Percentiles rank a stretch among this genome's conserved stretches.
phyloP scores from a whole-genome alignment of 306 rosid species.

The Senna siamea region DNA sequence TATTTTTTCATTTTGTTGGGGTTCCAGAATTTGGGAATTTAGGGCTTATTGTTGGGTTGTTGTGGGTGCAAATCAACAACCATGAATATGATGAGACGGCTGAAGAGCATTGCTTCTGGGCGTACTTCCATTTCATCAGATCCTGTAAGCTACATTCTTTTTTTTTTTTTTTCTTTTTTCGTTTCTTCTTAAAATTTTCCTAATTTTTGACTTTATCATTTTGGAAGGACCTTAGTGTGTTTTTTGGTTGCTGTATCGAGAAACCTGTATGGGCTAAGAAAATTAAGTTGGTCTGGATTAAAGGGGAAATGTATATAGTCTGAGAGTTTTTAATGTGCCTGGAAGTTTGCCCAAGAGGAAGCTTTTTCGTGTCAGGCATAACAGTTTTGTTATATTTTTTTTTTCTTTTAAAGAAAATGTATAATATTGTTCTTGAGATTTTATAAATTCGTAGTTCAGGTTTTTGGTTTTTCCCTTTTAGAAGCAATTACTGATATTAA shows the following conservation, averaged over 20 bases:
- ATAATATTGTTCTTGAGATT: no score
- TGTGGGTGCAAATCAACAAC: constrained; percentile 37
- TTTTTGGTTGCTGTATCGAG: constrained; percentile 5
- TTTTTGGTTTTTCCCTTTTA: constrained; percentile 8
- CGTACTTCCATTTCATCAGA: constrained; percentile 90
- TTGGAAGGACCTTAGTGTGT: neutral
- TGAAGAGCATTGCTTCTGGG: constrained; percentile 98
- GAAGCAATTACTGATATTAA: constrained; percentile 13
- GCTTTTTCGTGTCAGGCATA: no score
- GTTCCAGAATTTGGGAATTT: constrained; percentile 31
- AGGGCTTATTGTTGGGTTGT: constrained; percentile 47
- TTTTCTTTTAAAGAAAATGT: no score
- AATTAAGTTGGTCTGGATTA: no score
- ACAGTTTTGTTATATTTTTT: neutral
- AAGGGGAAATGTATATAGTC: no score
- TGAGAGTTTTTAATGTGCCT: no score
- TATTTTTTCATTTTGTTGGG: constrained; percentile 2
- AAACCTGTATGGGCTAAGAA: no score
- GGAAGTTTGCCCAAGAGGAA: no score
- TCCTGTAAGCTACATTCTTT: constrained; percentile 60
- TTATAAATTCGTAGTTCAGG: no score
- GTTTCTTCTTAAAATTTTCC: neutral
- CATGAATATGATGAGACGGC: constrained; percentile 88
- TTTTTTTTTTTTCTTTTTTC: neutral
- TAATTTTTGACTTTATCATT: constrained; percentile 11